phyloP scores from a whole-genome alignment of 768 basidiomycete genomes.

The Neoboletus subvelutipes region DNA sequence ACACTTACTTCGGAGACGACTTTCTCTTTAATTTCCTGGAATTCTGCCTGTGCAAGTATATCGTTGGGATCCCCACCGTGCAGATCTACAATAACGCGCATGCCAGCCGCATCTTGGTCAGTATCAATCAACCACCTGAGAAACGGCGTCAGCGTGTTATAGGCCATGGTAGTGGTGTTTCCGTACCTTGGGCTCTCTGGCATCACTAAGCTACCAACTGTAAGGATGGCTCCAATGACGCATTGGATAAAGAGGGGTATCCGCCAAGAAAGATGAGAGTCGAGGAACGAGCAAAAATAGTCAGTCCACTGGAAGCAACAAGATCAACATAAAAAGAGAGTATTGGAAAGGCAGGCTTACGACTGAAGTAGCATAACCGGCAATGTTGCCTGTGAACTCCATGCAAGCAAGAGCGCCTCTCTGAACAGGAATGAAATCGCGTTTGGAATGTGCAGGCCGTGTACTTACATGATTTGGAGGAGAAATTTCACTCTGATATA shows the following conservation, averaged over 20 bases:
- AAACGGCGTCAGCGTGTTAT: slow-evolving; percentile 5
- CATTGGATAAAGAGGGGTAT: slow-evolving; percentile 88
- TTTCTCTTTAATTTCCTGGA: slow-evolving; percentile 83
- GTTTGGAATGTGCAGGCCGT: background rate
- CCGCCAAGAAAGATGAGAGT: slow-evolving; percentile 87
- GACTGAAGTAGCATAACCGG: slow-evolving; percentile 88
- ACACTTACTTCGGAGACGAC: slow-evolving; percentile 63
- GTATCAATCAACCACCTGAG: slow-evolving; percentile 86
- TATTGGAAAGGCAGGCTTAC: slow-evolving; percentile 44
- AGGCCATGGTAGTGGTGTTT: background rate
- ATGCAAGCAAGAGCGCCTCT: slow-evolving; percentile 91
- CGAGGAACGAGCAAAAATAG: slow-evolving; percentile 88
- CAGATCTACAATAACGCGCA: slow-evolving; percentile 83
- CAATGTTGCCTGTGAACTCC: slow-evolving; percentile 92
- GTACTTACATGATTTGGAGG: slow-evolving; percentile 79
- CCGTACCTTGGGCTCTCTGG: slow-evolving; percentile 86
- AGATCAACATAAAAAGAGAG: background rate
- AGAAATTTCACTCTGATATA: slow-evolving; percentile 94
- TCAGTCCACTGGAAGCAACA: slow-evolving; percentile 71
- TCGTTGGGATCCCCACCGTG: slow-evolving; percentile 79
- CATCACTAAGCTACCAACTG: slow-evolving; percentile 74
- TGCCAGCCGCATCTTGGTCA: slow-evolving; percentile 78
- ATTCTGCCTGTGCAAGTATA: slow-evolving; percentile 74
- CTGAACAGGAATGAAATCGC: slow-evolving; percentile 36
- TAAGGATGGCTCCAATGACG: slow-evolving; percentile 78